Conservation (phyloP, 306 rosid genomes). For the Dalbergia cultrata region DNA sequence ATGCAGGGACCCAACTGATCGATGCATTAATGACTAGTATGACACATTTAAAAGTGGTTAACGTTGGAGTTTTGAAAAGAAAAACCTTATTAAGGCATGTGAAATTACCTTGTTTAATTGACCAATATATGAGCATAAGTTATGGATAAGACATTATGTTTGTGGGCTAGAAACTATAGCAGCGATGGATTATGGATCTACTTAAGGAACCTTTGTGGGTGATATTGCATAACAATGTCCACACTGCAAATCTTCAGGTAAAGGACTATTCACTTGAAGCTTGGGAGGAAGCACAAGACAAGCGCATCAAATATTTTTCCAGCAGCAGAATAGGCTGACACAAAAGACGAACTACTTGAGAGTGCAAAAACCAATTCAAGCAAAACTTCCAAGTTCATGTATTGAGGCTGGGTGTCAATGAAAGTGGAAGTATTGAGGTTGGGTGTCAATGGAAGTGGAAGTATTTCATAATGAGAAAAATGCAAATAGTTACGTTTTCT, state of each 20-base stretch:
- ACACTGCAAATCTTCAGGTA: neutral
- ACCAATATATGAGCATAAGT: too few relatives aligned
- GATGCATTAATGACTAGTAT: neutral
- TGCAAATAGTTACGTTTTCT: too few relatives aligned
- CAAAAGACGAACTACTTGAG: neutral
- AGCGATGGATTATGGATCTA: neutral
- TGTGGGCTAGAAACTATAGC: slow-evolving; percentile 11
- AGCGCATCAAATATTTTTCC: slow-evolving; percentile 13
- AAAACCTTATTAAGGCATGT: neutral
- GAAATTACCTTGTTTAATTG: neutral
- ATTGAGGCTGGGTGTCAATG: too few relatives aligned
- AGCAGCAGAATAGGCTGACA: neutral
- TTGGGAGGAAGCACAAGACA: slow-evolving; percentile 16
- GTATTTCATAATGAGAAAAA: too few relatives aligned
- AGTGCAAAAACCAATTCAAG: neutral
- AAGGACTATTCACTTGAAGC: slow-evolving; percentile 2
- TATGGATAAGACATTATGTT: neutral
- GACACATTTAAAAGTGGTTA: neutral
- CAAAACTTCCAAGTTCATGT: neutral
- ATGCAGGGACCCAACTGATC: neutral
- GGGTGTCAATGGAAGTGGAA: too few relatives aligned
- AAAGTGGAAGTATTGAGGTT: too few relatives aligned
- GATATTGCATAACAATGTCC: too few relatives aligned
- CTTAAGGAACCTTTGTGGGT: too few relatives aligned
- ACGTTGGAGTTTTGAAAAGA: neutral